Evolutionary conservation across 2,329 filamentous ascomycete genomes (phyloP), one percentile per base, ranked within the genome.

Genomic region (Helminthosporium solani): DNA sequence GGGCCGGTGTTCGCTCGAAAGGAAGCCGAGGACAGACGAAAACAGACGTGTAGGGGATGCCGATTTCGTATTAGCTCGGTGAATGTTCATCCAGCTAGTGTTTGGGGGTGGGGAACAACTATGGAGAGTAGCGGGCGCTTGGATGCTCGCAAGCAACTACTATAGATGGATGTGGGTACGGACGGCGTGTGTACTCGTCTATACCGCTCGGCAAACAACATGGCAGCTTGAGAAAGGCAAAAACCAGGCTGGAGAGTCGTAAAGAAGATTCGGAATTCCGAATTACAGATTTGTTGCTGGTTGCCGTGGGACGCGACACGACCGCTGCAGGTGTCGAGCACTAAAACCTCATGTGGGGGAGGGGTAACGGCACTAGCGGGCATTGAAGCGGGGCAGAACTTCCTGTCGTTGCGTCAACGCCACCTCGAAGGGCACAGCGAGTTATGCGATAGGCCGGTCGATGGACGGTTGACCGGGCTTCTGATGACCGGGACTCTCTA

Each of bases 401-500:
- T 43, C 41, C 49, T 12, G 47, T 46, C 36, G 53, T 49, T 54
- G 56, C 52, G 50, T 51, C 49, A 56, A 53, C 56, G 53, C 56
- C 60, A 57, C 57, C 51, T 39, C 46, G 49, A 33, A 25, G 5
- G 30, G 46, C 44, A 44, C 47, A 46, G 23, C 19, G 39, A 25
- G 20, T 39, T 42, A 31, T 40, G 47, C 61, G 47, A 65, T 60
- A 60, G 61, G 57, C 50, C 47, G 49, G 28, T 6, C 5, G 7
- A 31, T 4, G 5, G 14, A 31, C 14, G 5, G 5, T 12, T 4
- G 28, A 31, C 9, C 7, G 36, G 57, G 56, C 57, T 64, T 58
- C 64, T 59, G 50, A 58, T 49, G 60, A 52, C 66, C 66, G 65
- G 68, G 64, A 58, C 62, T 60, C 53, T 39, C 44, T 25, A 25